Percentiles rank a stretch among this genome's conserved stretches.
Evolutionary conservation across 225 moss, liverwort and hornwort species (phyloP).

Genomic region (Polytrichum formosum): DNA sequence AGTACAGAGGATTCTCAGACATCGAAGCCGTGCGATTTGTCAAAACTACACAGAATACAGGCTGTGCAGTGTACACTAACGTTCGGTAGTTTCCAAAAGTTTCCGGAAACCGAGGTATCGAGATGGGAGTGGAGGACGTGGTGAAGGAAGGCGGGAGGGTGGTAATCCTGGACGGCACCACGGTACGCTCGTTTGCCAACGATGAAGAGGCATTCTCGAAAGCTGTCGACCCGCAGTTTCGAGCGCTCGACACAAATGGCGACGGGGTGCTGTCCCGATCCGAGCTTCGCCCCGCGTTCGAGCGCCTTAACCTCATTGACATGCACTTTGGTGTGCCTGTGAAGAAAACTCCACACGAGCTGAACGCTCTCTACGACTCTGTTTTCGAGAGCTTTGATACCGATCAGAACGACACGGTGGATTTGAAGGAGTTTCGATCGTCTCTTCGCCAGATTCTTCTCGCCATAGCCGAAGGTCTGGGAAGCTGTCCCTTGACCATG

Average conservation of each 20-base stretch:
- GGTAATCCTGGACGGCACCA: slow-evolving; percentile 63
- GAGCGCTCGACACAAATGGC: slow-evolving; percentile 47
- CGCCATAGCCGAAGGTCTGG: slow-evolving; percentile 74
- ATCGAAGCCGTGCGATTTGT: no score
- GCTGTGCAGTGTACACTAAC: no score
- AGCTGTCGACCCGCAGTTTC: slow-evolving; percentile 58
- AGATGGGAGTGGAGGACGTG: slow-evolving; percentile 23
- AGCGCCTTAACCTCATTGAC: slow-evolving; percentile 68
- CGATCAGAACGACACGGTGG: slow-evolving; percentile 59
- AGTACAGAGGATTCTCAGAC: no score
- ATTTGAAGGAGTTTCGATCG: slow-evolving; percentile 61
- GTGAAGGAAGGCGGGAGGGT: slow-evolving; percentile 30
- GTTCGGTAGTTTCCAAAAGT: no score
- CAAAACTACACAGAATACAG: no score
- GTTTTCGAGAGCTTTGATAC: slow-evolving; percentile 78
- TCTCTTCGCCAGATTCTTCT: slow-evolving; percentile 67
- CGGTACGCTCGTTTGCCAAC: slow-evolving; percentile 57
- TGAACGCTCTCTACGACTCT: slow-evolving; percentile 63
- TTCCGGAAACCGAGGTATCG: not conserved
- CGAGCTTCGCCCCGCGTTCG: slow-evolving; percentile 71
- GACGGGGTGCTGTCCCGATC: slow-evolving; percentile 64
- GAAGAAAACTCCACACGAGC: slow-evolving; percentile 55
- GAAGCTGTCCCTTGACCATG: slow-evolving; percentile 59
- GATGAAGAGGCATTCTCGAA: slow-evolving; percentile 51
- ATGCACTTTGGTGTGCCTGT: slow-evolving; percentile 63